Evolutionary conservation across 1,139 yeast genomes (phyloP), one percentile per base, ranked within the genome.

Genomic region (Suhomyces wounanorum): DNA sequence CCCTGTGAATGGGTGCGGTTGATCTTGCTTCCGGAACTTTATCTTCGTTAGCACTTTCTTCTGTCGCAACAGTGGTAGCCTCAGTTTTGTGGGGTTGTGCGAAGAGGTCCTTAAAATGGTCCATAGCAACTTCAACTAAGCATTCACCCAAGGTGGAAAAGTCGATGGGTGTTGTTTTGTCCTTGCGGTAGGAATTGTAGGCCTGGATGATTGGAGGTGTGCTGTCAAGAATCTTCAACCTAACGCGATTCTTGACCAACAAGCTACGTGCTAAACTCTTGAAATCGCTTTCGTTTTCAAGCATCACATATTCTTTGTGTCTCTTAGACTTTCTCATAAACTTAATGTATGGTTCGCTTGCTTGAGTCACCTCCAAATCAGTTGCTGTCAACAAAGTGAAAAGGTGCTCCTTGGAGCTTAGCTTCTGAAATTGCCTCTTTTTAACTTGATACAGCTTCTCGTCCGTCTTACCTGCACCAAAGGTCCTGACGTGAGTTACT

Each of bases 191-290:
- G 30, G 28, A 28, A 11, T 40, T 43, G 35, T 31, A 44, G 25
- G 38, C 42, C 23, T 43, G 39, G 13, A 44, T 26, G 38, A 41
- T 31, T 8, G 26, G 14, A 11, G 48, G 51, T 16, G 38, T 48
- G 13, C 45, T 31, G 26, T 69, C 75, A 46, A 58, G 59, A 47
- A 72, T 60, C 26, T 62, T 55, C 54, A 74, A 64, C 53, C 65
- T 68, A 33, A 73, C 61, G 50, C 68, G 73, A 50, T 67, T 72
- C 59, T 77, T 77, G n/a, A 76, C 81, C 52, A 70, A 67, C 56
- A 77, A 68, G 47, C 83, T 78, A 54, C 85, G 70, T 33, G 64
- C 60, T 52, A 82, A 65, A 14, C 78, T 68, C 55, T 67, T 73
- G 61, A 77, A 82, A 55, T 81, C 85, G 11, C 68, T 67, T 2